Evolutionary conservation across 2,329 filamentous ascomycete species (phyloP), one percentile per base, ranked within the genome.

Genomic region (Rhinocladiella similis): DNA sequence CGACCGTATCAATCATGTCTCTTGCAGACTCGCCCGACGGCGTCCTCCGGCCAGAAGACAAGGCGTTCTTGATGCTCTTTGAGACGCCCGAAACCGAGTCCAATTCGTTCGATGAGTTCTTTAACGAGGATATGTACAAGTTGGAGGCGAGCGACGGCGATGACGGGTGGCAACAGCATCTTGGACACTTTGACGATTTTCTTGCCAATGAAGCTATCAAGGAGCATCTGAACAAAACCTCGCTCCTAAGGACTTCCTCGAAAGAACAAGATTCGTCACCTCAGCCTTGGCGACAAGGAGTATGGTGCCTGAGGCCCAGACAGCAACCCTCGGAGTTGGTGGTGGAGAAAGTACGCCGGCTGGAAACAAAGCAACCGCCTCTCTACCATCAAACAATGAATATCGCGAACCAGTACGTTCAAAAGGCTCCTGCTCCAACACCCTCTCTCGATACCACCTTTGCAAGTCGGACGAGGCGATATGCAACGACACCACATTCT

Each of bases 81-180:
- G 72, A 75, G 63, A 66, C 67, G 53, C 73, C 72, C 49, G 73
- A 78, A 59, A 82, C 84, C 57, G 79, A 79, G 71, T 80, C 81
- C 71, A 80, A 82, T 69, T 76, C 86, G 70, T 86, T 87, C 75
- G 82, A 84, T 66, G 79, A 85, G 69, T 85, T 83, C 68, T 77
- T 85, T 69, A 79, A 83, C 63, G 78, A 81, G 70, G 82, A 84
- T 58, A 74, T 79, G 54, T 76, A 79, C 63, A 76, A 75, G 53
- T 70, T 74, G 59, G 75, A 74, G 29, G 10, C 10, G 29, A 33
- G 29, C 64, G 74, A 77, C 59, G 72, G 72, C 59, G 70, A 76
- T 62, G 77, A 77, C 70, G 77, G 80, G 62, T 73, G 75, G 60
- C 72, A 75, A 47, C 50, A 58, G 65, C 75, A 75, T 65, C 74